Evolutionary conservation across 2,329 filamentous ascomycete genomes (phyloP).

Genomic region (Sporothrix euskadiensis): DNA sequence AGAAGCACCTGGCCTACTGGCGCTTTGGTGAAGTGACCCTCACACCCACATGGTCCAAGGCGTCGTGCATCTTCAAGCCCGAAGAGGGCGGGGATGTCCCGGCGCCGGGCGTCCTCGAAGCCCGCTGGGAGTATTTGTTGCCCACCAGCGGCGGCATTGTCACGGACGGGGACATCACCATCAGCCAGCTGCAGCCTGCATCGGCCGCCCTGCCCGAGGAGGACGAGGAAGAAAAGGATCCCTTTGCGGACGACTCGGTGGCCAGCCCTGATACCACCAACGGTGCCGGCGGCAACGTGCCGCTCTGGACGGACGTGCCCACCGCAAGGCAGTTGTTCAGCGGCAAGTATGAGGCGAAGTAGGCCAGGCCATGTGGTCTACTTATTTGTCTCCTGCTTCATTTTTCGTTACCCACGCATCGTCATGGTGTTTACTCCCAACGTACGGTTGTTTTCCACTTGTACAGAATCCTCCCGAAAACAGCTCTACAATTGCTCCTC

Average conservation of each 20-base stretch:
- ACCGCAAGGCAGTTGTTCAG: constrained; percentile 67
- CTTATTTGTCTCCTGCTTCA: not conserved
- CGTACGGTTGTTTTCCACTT: no score
- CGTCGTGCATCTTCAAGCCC: constrained; percentile 73
- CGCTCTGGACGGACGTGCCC: constrained; percentile 66
- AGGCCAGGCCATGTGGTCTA: not conserved
- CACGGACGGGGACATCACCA: constrained; percentile 51
- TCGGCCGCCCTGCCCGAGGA: constrained; percentile 50
- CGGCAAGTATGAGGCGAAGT: constrained; percentile 67
- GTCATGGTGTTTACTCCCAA: no score
- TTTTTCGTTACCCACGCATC: not conserved
- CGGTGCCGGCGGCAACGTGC: constrained; percentile 31
- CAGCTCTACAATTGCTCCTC: no score
- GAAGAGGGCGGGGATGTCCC: constrained; percentile 37
- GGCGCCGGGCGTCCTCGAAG: constrained; percentile 72
- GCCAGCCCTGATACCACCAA: constrained; percentile 35
- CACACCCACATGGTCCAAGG: constrained; percentile 63
- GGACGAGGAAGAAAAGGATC: constrained; percentile 59
- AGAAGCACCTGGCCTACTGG: constrained; percentile 79
- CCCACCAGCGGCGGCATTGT: constrained; percentile 62
- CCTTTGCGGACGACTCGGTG: constrained; percentile 65
- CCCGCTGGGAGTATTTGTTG: constrained; percentile 46
- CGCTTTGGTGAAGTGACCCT: constrained; percentile 66
- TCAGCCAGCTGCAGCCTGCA: constrained; percentile 54
- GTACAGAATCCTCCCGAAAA: not conserved